Conservation (phyloP, 768 basidiomycete species). For the Sarcodon sp. region DNA sequence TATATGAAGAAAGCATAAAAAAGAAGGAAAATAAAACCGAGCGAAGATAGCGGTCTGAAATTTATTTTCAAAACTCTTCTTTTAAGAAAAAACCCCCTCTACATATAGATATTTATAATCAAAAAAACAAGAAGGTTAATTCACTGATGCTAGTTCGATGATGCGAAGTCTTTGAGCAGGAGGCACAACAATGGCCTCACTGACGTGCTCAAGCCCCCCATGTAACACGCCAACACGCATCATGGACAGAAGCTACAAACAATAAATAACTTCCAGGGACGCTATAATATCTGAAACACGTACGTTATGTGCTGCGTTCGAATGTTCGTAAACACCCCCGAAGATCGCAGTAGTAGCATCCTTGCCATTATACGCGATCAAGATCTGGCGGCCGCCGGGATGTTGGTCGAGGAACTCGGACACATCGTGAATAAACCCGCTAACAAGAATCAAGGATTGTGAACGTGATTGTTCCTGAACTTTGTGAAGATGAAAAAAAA, state of each 20-base stretch:
- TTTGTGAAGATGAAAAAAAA: slow-evolving; percentile 12
- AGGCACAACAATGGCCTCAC: slow-evolving; percentile 28
- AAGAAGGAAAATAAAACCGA: not conserved
- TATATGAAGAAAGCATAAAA: not conserved
- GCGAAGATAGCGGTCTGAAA: not conserved
- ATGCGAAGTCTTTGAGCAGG: slow-evolving; percentile 26
- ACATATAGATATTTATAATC: not conserved
- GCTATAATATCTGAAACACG: slow-evolving; percentile 10
- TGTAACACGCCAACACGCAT: slow-evolving; percentile 61
- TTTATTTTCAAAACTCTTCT: no score
- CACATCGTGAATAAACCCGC: slow-evolving; percentile 83
- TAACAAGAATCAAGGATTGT: slow-evolving; percentile 56
- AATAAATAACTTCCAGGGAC: not conserved
- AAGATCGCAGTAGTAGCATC: slow-evolving; percentile 81
- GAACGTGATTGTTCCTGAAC: slow-evolving; percentile 57
- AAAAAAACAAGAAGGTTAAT: not conserved
- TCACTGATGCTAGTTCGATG: not conserved
- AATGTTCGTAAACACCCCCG: slow-evolving; percentile 75
- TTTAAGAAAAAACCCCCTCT: not conserved
- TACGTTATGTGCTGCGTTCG: slow-evolving; percentile 73
- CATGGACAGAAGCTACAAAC: slow-evolving; percentile 49
- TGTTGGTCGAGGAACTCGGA: slow-evolving; percentile 61
- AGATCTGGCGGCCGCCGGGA: slow-evolving; percentile 59
- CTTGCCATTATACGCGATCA: slow-evolving; percentile 55
- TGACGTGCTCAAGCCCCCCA: slow-evolving; percentile 46